Conservation (phyloP, 495 filamentous ascomycete species). For the Chaetomium fimeti region DNA sequence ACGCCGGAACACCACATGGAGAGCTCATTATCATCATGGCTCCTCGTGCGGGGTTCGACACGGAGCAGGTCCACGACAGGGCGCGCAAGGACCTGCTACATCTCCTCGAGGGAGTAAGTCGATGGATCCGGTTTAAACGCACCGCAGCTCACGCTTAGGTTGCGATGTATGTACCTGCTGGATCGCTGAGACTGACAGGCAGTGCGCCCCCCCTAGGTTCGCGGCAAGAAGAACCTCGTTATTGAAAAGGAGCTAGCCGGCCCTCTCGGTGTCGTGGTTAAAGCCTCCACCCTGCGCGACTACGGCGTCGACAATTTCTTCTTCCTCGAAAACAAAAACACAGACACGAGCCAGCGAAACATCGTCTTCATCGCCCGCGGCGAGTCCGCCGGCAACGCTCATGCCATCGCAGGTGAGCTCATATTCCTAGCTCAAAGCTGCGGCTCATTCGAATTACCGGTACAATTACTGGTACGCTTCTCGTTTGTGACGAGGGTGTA, state of each 20-base stretch:
- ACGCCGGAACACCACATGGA: slow-evolving; percentile 41
- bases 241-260: slow-evolving; percentile 88
- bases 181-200: slow-evolving; percentile 36
- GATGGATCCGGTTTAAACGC: slow-evolving; percentile 31
- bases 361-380: slow-evolving; percentile 88
- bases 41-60: slow-evolving; percentile 73
- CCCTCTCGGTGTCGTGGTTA: slow-evolving; percentile 84
- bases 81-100: slow-evolving; percentile 80
- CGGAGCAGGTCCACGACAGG: slow-evolving; percentile 76
- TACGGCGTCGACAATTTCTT: slow-evolving; percentile 97
- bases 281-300: slow-evolving; percentile 78
- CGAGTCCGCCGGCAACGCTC: slow-evolving; percentile 78
- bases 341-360: slow-evolving; percentile 88
- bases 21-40: slow-evolving; percentile 53
- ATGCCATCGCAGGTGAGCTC: slow-evolving; percentile 80
- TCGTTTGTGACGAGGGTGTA: slow-evolving; percentile 26
- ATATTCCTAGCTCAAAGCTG: background rate
- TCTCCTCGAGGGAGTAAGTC: slow-evolving; percentile 89
- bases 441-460: slow-evolving; percentile 16
- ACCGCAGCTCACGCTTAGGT: background rate
- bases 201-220: slow-evolving; percentile 60
- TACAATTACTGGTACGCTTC: background rate
- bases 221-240: slow-evolving; percentile 97
- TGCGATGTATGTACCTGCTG: slow-evolving; percentile 19
- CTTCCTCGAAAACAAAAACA: slow-evolving; percentile 90